Base-by-base conservation (phyloP, 164 flowering plant species). In the Annona squamosa region DNA sequence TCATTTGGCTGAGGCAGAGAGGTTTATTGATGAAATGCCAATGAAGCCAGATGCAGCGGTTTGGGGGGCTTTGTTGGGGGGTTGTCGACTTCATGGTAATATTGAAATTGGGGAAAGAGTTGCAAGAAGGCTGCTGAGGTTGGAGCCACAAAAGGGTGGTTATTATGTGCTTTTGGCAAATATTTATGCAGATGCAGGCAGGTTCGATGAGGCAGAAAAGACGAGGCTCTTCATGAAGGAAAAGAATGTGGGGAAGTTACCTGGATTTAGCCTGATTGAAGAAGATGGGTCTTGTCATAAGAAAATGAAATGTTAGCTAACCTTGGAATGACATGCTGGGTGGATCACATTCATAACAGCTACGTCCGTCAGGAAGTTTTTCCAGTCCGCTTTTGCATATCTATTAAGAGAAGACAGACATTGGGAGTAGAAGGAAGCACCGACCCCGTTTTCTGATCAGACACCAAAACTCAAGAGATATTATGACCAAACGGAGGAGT, bases 101-200 rank as follows among this genome's bases (percentile, higher is more conserved):
- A 63, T 74, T 43, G 77, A 71, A 64, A 77, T 74, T 43, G 77
- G 74, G 26, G 79, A 78, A 62, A 66, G 80, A 59, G 74, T 62
- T 70, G 77, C 72, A 42, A 78, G 19, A 69, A 78, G 59, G 62
- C 63, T 71, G 19, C 6, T 78, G 4, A 46, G 41, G 18, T 74
- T 78, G 67, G 74, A 74, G 46, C 80, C 74, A 3, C 44, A 74
- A 44, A 74, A 56, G 71, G 65, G 73, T 46, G 74, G 80, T 41
- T 78, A 78, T 59, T 74, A 78, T 78, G 80, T 74, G 63, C 67
- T 77, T 48, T 37, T 77, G 71, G 79, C 79, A 12, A 77, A 77
- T 12, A 70, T 77, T 13, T 78, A 78, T 61, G 77, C 80, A 3
- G 71, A 63, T 47, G 71, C 74, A 2, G 77, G 80, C 56, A 74